These are phyloP conservation scores for Parasitella parasitica DNA, from an alignment of 371 early-diverging fungal species.

Conservation along the genomic window DNA sequence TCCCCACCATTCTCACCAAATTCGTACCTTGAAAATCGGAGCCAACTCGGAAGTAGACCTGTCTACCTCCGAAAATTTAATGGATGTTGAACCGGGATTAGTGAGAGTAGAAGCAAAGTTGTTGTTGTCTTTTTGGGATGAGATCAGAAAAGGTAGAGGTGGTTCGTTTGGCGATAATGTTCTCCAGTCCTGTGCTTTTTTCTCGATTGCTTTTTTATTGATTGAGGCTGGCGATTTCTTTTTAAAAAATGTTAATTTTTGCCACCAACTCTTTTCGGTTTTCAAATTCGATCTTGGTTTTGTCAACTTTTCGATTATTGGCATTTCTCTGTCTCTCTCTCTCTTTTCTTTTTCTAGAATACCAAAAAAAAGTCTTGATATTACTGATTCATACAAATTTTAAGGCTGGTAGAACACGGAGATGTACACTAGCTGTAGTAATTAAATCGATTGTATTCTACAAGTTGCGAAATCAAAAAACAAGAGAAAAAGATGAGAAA, in stretches of 20 bases:
- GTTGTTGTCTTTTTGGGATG: background rate
- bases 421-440: too few species aligned
- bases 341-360: background rate
- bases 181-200: slow-evolving; percentile 13
- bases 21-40: slow-evolving; percentile 11
- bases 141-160: slow-evolving; percentile 14
- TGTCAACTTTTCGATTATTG: too few species aligned
- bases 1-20: background rate
- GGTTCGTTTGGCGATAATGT: slow-evolving; percentile 20
- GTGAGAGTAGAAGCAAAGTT: background rate
- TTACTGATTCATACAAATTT: background rate
- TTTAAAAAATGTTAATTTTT: background rate
- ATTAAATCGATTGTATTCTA: background rate
- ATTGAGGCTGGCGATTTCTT: background rate
- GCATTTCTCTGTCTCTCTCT: too few species aligned
- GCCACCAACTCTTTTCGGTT: background rate
- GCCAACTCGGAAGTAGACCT: slow-evolving; percentile 7
- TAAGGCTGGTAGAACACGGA: background rate
- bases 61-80: slow-evolving; percentile 5
- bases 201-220: background rate
- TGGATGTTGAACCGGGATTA: background rate
- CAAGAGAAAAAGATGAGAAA: background rate
- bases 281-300: background rate
- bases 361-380: background rate
- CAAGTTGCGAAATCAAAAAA: background rate